Evolutionary conservation across 768 basidiomycete species (phyloP).

Genomic region (Hypsizygus marmoreus): DNA sequence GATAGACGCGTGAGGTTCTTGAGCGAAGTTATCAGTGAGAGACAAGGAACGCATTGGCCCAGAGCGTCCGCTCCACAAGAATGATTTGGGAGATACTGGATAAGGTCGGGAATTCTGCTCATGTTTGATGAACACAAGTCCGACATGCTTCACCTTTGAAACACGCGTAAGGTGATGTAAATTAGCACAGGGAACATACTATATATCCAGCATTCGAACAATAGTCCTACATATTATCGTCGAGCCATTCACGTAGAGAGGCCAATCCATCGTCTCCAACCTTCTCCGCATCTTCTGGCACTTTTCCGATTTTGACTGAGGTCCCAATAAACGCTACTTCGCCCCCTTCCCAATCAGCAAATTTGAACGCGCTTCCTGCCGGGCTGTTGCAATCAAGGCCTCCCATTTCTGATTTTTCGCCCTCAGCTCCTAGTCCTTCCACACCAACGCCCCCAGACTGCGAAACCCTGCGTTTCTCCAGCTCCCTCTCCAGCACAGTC

Average conservation of each 20-base stretch:
- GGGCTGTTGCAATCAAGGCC: slow-evolving; percentile 70
- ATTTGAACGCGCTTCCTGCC: slow-evolving; percentile 61
- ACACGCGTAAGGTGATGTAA: too few relatives aligned
- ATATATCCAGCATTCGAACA: too few relatives aligned
- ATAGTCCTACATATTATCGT: slow-evolving; percentile 38
- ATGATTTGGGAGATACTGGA: too few relatives aligned
- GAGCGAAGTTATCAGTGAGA: slow-evolving; percentile 9
- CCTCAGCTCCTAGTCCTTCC: slow-evolving; percentile 75
- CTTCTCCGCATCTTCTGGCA: slow-evolving; percentile 38
- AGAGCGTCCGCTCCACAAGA: too few relatives aligned
- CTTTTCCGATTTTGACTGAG: slow-evolving; percentile 37
- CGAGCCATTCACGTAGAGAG: slow-evolving; percentile 50
- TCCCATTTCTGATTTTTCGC: slow-evolving; percentile 63
- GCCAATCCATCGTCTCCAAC: slow-evolving; percentile 37
- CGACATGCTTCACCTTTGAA: too few relatives aligned
- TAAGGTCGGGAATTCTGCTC: too few relatives aligned
- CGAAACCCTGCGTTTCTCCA: slow-evolving; percentile 72
- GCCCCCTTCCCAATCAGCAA: slow-evolving; percentile 84
- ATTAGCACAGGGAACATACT: too few relatives aligned
- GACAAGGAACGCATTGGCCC: too few relatives aligned
- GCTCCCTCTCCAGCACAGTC: slow-evolving; percentile 79
- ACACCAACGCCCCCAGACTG: slow-evolving; percentile 68
- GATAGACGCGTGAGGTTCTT: slow-evolving; percentile 5
- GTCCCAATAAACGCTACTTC: slow-evolving; percentile 70
- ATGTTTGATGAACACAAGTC: too few relatives aligned